Conservation (phyloP, 371 early-diverging fungal genomes). For the Capillidium rhysosporum region DNA sequence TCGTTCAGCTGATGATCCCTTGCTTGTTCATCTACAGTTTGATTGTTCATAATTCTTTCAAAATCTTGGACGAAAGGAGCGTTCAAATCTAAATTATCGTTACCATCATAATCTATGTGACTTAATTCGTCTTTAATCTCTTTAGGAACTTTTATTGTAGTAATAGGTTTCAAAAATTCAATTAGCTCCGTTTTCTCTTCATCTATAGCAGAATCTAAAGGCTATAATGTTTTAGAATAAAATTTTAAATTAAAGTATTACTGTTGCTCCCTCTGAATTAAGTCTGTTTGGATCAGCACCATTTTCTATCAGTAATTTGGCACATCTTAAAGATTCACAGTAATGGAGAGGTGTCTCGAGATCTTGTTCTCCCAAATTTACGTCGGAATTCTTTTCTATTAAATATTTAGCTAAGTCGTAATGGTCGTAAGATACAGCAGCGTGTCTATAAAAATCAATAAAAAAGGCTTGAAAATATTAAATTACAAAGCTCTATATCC, state of each 20-base stretch:
- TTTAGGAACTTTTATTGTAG: neutral
- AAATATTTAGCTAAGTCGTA: constrained; percentile 28
- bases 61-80: neutral
- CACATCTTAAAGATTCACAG: constrained; percentile 55
- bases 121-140: neutral
- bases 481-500: constrained; percentile 50
- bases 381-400: constrained; percentile 24
- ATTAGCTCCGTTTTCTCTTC: neutral
- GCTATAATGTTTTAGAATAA: neutral
- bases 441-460: constrained; percentile 28
- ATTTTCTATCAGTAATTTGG: constrained; percentile 35
- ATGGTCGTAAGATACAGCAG: constrained; percentile 44
- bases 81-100: neutral
- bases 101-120: neutral
- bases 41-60: neutral
- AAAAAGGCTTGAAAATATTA: neutral
- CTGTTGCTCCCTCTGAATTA: constrained; percentile 41
- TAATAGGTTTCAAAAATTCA: neutral
- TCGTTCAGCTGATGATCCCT: neutral
- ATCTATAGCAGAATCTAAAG: neutral
- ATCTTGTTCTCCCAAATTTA: constrained; percentile 52
- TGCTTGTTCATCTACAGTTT: neutral
- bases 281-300: constrained; percentile 43
- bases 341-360: constrained; percentile 73
- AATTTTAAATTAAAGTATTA: constrained; percentile 9